Conservation (phyloP, 257 asterid species). For the Solanum chiquidenum region DNA sequence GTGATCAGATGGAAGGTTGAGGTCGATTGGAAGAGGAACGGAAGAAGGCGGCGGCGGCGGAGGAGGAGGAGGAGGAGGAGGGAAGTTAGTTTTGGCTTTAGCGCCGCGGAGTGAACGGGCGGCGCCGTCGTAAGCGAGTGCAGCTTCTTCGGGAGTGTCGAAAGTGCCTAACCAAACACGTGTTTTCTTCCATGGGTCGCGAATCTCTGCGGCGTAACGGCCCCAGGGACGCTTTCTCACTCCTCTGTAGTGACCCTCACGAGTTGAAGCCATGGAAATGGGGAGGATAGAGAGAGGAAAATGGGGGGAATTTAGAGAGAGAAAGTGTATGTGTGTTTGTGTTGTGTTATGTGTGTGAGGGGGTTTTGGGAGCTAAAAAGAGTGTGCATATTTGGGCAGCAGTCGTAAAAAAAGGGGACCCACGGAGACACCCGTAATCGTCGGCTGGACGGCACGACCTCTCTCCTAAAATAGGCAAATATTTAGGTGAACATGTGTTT, state of each 20-base stretch:
- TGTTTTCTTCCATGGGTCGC: constrained; percentile 97
- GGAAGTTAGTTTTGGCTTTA: constrained; percentile 89
- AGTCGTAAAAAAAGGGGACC: constrained; percentile 26
- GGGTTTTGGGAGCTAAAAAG: background rate
- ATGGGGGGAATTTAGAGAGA: background rate
- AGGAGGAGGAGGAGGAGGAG: constrained; percentile 24
- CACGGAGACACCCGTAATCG: constrained; percentile 85
- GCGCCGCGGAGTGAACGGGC: constrained; percentile 93
- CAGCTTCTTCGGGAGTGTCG: constrained; percentile 96
- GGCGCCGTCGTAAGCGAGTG: constrained; percentile 94
- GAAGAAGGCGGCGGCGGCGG: constrained; percentile 11
- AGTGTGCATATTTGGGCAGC: background rate
- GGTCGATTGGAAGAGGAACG: constrained; percentile 37
- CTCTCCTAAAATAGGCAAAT: background rate
- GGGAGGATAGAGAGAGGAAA: background rate
- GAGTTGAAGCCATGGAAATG: constrained; percentile 54
- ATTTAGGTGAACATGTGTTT: background rate
- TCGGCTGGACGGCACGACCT: constrained; percentile 93
- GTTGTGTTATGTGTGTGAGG: background rate
- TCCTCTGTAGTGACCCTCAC: constrained; percentile 91
- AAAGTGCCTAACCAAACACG: constrained; percentile 96
- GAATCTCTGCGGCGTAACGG: constrained; percentile 96
- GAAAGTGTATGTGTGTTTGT: background rate
- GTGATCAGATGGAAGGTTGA: constrained; percentile 66
- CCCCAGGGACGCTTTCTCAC: constrained; percentile 99